Base-by-base conservation (phyloP, 805 yeast species). In the Ogataea paraovalis region DNA sequence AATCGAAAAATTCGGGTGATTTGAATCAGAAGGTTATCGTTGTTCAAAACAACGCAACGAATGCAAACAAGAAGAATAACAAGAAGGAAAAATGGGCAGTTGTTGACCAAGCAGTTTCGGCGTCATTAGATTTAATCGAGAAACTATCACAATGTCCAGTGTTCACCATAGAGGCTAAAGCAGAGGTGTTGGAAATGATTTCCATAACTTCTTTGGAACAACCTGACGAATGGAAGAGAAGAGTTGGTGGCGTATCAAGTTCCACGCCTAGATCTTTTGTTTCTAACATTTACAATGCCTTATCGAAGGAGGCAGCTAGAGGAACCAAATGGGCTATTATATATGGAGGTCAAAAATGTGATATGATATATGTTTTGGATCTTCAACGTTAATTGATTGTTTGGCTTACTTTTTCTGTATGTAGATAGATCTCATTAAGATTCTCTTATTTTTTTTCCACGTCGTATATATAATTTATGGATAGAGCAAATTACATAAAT, bases 181-280 rank as follows among this genome's bases (percentile, higher is more conserved):
- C 88, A 56, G 97, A 90, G 51, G 86, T 88, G 2, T 64, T 94
- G 51, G 92, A 90, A 43, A 86, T 90, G 76, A 86, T 92, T 36
- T 75, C 86, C 13, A 77, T 84, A 2, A 85, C 91, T 0, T 84
- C 95, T 0, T 66, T 88, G n/a, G 72, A 74, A 25, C 89, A 80
- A 52, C 83, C 80, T 43, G 96, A 88, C 51, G 92, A 87, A 73
- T 83, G 89, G 88, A 70, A 84, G 44, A 76, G 95, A 57, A 85
- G 87, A 55, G 89, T 92, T 4, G 87, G 91, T 7, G 89, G 92
- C 18, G 79, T 85, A 2, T 82, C 87, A n/a, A 86, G 81, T 56
- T 72, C 94, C 3, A 75, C 83, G 1, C 95, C 96, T 14, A 75
- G 89, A 63, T 88, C 90, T 46, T 91, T 85, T 67, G 83, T 92